Evolutionary conservation across 495 filamentous ascomycete species (phyloP).

Genomic region (Entonaema liquescens): DNA sequence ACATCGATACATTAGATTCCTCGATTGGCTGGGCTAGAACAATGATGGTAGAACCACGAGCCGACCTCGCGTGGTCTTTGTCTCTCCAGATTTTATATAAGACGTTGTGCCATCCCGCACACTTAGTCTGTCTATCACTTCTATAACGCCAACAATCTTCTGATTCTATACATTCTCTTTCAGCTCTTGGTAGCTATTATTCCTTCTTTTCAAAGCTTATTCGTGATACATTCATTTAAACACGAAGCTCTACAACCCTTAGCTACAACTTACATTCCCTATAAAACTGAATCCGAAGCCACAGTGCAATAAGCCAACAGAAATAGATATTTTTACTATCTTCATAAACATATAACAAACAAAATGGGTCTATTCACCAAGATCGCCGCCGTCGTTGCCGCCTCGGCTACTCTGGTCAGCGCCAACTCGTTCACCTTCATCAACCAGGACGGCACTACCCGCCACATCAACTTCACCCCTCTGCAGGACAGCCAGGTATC

Average conservation of each 20-base stretch:
- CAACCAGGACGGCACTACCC: constrained; percentile 56
- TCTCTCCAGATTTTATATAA: constrained; percentile 35
- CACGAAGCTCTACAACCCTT: constrained; percentile 36
- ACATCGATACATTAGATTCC: background rate
- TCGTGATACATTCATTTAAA: constrained; percentile 44
- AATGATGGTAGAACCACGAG: constrained; percentile 25
- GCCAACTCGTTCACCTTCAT: constrained; percentile 59
- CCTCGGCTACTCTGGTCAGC: constrained; percentile 44
- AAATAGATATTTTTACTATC: constrained; percentile 19
- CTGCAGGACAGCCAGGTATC: constrained; percentile 39
- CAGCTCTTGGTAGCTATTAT: constrained; percentile 38
- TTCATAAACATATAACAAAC: constrained; percentile 25
- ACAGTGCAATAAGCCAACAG: background rate
- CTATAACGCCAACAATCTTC: constrained; percentile 26
- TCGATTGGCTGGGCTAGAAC: constrained; percentile 26
- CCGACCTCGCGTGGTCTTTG: constrained; percentile 27
- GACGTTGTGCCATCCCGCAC: constrained; percentile 17
- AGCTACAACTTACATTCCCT: constrained; percentile 35
- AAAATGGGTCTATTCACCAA: constrained; percentile 49
- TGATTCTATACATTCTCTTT: constrained; percentile 39
- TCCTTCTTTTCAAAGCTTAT: constrained; percentile 39
- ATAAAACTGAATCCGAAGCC: constrained; percentile 20
- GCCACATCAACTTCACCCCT: constrained; percentile 56
- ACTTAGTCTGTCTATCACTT: constrained; percentile 2
- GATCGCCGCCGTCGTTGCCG: constrained; percentile 40